phyloP scores from a whole-genome alignment of 2,329 filamentous ascomycete genomes.

The Chaetomium globosum region DNA sequence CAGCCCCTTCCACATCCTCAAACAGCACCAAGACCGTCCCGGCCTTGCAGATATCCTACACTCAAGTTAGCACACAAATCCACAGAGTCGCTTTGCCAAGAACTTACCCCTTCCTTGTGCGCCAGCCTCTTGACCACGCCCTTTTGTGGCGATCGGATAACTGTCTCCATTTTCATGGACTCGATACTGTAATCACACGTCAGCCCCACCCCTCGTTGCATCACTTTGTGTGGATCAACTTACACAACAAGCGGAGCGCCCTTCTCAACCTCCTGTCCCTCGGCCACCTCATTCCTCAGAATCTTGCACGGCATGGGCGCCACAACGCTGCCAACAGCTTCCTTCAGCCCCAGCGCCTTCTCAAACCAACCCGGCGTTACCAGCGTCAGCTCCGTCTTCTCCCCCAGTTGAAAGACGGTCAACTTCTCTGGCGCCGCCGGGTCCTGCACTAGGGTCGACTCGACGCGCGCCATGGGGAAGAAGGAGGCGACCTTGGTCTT shows the following conservation, averaged over 20 bases:
- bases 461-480: conserved; percentile 78
- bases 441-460: conserved; percentile 73
- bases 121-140: conserved; percentile 72
- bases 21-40: conserved; percentile 75
- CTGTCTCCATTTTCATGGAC: conserved; percentile 89
- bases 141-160: conserved; percentile 74
- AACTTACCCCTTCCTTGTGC: conserved; percentile 71
- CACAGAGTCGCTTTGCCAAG: no score
- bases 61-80: not conserved
- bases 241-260: conserved; percentile 84
- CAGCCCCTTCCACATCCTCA: conserved; percentile 51
- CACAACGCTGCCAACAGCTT: conserved; percentile 77
- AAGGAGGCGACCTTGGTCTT: conserved; percentile 64
- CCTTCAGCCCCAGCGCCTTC: conserved; percentile 82
- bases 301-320: conserved; percentile 99
- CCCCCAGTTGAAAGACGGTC: conserved; percentile 74
- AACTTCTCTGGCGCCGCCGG: conserved; percentile 58
- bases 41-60: conserved; percentile 74
- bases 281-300: conserved; percentile 80
- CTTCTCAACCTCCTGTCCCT: conserved; percentile 80
- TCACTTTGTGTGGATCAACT: conserved; percentile 46
- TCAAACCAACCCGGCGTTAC: conserved; percentile 76
- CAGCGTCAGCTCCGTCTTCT: conserved; percentile 61
- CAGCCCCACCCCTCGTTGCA: conserved; percentile 31
- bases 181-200: conserved; percentile 60